These are phyloP conservation scores for Sicyos edulis DNA, from an alignment of 306 rosid genomes.

Conservation along the genomic window DNA sequence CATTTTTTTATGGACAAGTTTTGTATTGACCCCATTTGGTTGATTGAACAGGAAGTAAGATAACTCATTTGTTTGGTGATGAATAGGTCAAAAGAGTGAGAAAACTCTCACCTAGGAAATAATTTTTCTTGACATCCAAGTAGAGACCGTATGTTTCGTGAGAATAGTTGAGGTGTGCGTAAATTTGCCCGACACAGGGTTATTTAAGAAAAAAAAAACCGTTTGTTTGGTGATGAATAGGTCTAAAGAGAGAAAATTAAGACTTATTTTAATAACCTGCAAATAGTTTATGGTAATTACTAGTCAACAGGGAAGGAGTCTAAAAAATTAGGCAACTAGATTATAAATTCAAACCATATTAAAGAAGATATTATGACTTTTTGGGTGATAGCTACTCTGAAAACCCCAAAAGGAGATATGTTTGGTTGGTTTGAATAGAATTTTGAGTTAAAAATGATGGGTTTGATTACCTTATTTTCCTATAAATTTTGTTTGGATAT, in stretches of 20 bases:
- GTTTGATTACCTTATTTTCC: not conserved
- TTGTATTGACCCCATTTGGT: not conserved
- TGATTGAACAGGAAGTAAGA: not conserved
- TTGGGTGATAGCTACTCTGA: too few relatives aligned
- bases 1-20: not conserved
- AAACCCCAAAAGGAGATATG: too few relatives aligned
- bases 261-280: not conserved
- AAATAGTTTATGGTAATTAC: constrained; percentile 2
- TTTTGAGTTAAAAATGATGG: not conserved
- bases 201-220: too few relatives aligned
- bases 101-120: not conserved
- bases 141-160: too few relatives aligned
- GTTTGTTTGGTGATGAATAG: too few relatives aligned
- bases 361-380: constrained; percentile 6
- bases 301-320: constrained; percentile 9
- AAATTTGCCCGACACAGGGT: too few relatives aligned
- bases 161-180: too few relatives aligned
- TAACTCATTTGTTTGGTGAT: not conserved
- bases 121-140: too few relatives aligned
- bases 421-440: not conserved
- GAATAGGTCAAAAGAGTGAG: not conserved
- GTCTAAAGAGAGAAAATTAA: too few relatives aligned
- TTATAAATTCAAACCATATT: not conserved
- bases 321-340: not conserved
- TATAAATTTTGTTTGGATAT: not conserved